Evolutionary conservation across 2,329 filamentous ascomycete species (phyloP).

Genomic region (Microascus cirrosus): DNA sequence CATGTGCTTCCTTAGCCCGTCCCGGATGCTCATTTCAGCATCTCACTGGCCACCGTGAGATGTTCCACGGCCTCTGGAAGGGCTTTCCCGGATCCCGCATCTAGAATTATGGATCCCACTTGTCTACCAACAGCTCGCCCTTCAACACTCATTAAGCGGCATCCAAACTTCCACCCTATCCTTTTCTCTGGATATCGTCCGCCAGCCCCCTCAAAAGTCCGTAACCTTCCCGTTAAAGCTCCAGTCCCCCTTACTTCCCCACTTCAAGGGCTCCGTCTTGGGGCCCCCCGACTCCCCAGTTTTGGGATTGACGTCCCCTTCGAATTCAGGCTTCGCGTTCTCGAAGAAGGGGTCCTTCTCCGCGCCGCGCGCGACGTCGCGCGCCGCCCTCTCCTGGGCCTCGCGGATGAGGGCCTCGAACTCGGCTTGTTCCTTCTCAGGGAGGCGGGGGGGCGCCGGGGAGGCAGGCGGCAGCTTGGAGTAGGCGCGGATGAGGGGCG

Average conservation of each 20-base stretch:
- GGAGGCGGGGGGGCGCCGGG: background rate
- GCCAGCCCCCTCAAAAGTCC: slow-evolving; percentile 51
- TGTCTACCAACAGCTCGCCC: too few relatives aligned
- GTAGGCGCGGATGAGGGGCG: background rate
- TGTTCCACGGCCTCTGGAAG: too few relatives aligned
- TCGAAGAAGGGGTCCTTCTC: slow-evolving; percentile 56
- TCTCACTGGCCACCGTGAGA: background rate
- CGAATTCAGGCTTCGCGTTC: slow-evolving; percentile 82
- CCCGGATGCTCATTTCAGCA: too few relatives aligned
- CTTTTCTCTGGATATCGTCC: background rate
- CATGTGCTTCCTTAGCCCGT: too few relatives aligned
- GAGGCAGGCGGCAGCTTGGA: background rate
- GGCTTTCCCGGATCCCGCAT: too few relatives aligned
- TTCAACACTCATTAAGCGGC: background rate
- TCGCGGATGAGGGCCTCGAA: slow-evolving; percentile 75
- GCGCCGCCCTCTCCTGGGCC: slow-evolving; percentile 33
- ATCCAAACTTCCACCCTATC: background rate
- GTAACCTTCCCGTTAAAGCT: slow-evolving; percentile 93
- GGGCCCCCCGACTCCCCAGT: slow-evolving; percentile 94
- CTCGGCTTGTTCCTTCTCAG: slow-evolving; percentile 63
- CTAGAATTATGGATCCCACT: too few relatives aligned
- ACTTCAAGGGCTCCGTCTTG: slow-evolving; percentile 90
- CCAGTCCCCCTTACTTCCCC: slow-evolving; percentile 70
- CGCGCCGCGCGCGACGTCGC: slow-evolving; percentile 36
- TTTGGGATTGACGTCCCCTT: slow-evolving; percentile 82